These are phyloP conservation scores for Boletus barrowsii DNA, from an alignment of 768 basidiomycete genomes.

Conservation along the genomic window DNA sequence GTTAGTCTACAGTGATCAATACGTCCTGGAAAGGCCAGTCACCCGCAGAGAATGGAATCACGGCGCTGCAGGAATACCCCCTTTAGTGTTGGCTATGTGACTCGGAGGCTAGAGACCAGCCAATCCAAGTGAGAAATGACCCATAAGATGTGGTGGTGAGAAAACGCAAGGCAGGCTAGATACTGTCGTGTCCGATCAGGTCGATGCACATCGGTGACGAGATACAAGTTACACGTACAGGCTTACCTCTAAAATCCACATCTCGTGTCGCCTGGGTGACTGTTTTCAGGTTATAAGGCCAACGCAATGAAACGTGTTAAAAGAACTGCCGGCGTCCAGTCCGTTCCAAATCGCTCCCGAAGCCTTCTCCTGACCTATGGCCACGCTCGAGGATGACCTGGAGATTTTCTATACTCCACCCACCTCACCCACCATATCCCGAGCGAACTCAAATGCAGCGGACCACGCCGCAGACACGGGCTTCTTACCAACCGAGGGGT, in stretches of 20 bases:
- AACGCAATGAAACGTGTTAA: background rate
- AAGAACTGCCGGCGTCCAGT: constrained; percentile 4
- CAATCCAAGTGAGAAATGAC: constrained; percentile 22
- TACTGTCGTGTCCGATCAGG: constrained; percentile 20
- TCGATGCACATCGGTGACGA: constrained; percentile 8
- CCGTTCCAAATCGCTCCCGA: constrained; percentile 1
- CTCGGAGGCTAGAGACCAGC: constrained; percentile 3
- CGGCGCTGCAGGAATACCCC: constrained; percentile 15
- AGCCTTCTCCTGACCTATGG: constrained; percentile 23
- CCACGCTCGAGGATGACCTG: constrained; percentile 32
- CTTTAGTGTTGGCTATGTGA: constrained; percentile 15
- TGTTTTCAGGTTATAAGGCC: constrained; percentile 24
- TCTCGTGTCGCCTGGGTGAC: constrained; percentile 28
- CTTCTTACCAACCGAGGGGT: constrained; percentile 8
- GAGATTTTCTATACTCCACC: constrained; percentile 46
- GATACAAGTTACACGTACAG: constrained; percentile 11
- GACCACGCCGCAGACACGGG: constrained; percentile 12
- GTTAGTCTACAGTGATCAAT: constrained; percentile 11
- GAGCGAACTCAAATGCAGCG: constrained; percentile 12
- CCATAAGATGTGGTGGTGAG: constrained; percentile 14
- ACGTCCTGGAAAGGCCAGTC: constrained; percentile 16
- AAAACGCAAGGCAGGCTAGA: constrained; percentile 15
- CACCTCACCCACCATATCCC: constrained; percentile 35
- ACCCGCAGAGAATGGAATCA: constrained; percentile 21
- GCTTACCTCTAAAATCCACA: constrained; percentile 8